phyloP scores from a whole-genome alignment of 2,329 filamentous ascomycete genomes.

The Alternaria novae-zelandiae region DNA sequence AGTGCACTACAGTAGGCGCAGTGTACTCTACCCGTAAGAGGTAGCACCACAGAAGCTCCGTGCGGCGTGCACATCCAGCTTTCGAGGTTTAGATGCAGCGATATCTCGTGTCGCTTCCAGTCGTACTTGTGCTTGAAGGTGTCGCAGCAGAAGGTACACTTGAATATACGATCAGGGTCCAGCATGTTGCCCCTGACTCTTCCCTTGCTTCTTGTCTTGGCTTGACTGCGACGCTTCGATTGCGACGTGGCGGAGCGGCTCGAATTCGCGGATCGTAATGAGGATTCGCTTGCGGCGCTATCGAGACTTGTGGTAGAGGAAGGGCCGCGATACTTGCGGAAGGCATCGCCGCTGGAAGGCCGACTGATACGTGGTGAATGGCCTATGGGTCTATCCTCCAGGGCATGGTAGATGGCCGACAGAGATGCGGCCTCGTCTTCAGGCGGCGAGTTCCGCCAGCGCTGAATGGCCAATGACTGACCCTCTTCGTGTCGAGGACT shows the following conservation, averaged over 20 bases:
- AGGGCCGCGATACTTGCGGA: conserved; percentile 47
- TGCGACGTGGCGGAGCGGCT: conserved; percentile 48
- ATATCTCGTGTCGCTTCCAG: conserved; percentile 38
- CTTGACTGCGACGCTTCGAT: conserved; percentile 47
- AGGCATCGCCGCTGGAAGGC: conserved; percentile 24
- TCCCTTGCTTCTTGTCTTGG: conserved; percentile 9
- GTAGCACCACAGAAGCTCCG: conserved; percentile 60
- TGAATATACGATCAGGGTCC: conserved; percentile 25
- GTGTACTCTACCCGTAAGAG: conserved; percentile 58
- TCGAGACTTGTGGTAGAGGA: conserved; percentile 53
- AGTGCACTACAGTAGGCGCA: conserved; percentile 63
- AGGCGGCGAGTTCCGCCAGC: conserved; percentile 70
- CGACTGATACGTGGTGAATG: conserved; percentile 28
- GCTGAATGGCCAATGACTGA: conserved; percentile 58
- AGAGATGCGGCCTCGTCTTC: conserved; percentile 69
- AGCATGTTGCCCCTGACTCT: conserved; percentile 12
- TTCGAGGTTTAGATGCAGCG: conserved; percentile 34
- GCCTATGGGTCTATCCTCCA: conserved; percentile 41
- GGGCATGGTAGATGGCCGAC: conserved; percentile 66
- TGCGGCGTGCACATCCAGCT: conserved; percentile 60
- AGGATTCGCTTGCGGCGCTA: conserved; percentile 55
- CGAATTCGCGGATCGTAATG: conserved; percentile 56
- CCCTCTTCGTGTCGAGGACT: neutral
- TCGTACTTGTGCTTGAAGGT: conserved; percentile 39
- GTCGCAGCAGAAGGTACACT: conserved; percentile 42